phyloP scores from a whole-genome alignment of 139 green algal genomes.

The Chlamydomonas applanata region DNA sequence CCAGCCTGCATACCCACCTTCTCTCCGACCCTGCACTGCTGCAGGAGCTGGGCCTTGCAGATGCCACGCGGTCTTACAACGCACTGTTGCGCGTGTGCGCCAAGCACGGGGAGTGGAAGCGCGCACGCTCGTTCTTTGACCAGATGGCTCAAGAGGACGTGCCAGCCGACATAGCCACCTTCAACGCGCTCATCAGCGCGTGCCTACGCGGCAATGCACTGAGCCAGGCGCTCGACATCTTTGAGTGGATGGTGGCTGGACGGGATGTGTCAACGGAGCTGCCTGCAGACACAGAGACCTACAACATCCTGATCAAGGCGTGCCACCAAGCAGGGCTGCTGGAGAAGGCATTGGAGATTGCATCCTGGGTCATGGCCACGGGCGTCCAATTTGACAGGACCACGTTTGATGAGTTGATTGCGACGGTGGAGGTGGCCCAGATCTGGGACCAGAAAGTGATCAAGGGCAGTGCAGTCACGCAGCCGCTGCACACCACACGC shows the following conservation, averaged over 20 bases:
- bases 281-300: slow-evolving; percentile 44
- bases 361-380: slow-evolving; percentile 28
- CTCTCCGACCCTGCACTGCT: background rate
- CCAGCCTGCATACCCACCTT: slow-evolving; percentile 9
- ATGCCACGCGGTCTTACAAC: slow-evolving; percentile 34
- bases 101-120: slow-evolving; percentile 18
- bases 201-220: slow-evolving; percentile 26
- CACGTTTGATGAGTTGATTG: slow-evolving; percentile 44
- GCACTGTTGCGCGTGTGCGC: slow-evolving; percentile 28
- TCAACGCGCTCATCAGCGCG: slow-evolving; percentile 34
- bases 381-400: slow-evolving; percentile 28
- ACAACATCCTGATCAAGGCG: slow-evolving; percentile 47
- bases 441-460: slow-evolving; percentile 34
- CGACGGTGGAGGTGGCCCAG: slow-evolving; percentile 36
- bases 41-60: slow-evolving; percentile 9
- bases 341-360: slow-evolving; percentile 51
- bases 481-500: background rate
- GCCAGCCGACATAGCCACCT: slow-evolving; percentile 17
- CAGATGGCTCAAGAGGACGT: slow-evolving; percentile 25
- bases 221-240: slow-evolving; percentile 36
- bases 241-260: slow-evolving; percentile 43
- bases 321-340: slow-evolving; percentile 48
- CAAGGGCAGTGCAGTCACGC: slow-evolving; percentile 1
- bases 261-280: slow-evolving; percentile 17
- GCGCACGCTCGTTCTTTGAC: slow-evolving; percentile 26